Base-by-base conservation (phyloP, 768 basidiomycete species). In the Cystofilobasidium capitatum region DNA sequence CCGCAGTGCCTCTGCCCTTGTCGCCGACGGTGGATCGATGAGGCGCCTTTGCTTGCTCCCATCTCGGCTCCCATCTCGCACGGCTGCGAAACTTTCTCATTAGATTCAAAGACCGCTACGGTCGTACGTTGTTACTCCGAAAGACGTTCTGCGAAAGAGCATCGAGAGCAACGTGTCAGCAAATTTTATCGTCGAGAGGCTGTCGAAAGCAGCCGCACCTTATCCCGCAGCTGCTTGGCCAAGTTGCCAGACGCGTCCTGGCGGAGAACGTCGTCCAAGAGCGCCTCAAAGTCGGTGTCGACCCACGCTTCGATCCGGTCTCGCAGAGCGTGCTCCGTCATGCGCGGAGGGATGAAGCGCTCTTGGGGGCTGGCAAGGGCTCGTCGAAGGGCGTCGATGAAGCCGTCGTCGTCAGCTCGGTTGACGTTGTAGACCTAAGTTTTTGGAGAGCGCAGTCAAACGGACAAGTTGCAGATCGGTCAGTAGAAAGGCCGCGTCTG, bases 381-480 rank as follows among this genome's bases (percentile, higher is more conserved):
- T 20, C n/a, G 16, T 20, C 58, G 58, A 24, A 59, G 12, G 40
- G n/a, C 40, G 36, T n/a, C 40, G 36, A 59, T 37, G 58, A 59
- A 59, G 22, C 33, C 58, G 12, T 37, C n/a, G 35, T 59, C 58
- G 58, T 59, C 26, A 24, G 35, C 24, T 36, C 58, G 36, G 7
- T 37, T n/a, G 24, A 59, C 58, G 35, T 59, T 59, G 35, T 59
- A 59, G 12, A 59, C 58, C 58, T 59, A 29, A 49, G 47, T 49
- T 49, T 22, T 6, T n/a, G 5, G n/a, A 17, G n/a, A 22, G 40
- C 16, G 20, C 3, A 57, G n/a, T 17, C 20, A 24, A 35, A 24
- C 17, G 36, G n/a, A 20, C 22, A 36, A 59, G 31, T 16, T 1
- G 20, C 20, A n/a, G n/a, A 5, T 49, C 47, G n/a, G n/a, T 42